A percentile compares a stretch with the other conserved stretches of the same genome.
Conservation (phyloP, 176 grass and related monocot species). For the Leersia perrieri region DNA sequence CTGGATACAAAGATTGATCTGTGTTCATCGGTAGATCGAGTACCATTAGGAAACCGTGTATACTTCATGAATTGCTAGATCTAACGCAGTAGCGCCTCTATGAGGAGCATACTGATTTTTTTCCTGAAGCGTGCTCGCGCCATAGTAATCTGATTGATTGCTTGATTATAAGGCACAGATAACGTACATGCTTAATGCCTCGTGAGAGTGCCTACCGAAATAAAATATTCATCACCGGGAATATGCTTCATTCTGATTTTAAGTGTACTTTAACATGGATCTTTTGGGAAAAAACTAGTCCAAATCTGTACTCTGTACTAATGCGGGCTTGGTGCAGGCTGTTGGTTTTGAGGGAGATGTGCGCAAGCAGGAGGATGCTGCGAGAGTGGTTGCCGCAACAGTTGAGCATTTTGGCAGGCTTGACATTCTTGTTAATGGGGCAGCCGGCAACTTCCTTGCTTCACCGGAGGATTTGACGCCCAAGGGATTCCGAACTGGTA, state of each 20-base stretch:
- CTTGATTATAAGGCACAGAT: background rate
- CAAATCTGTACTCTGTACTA: background rate
- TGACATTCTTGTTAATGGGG: conserved; percentile 91
- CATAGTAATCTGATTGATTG: background rate
- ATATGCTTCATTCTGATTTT: background rate
- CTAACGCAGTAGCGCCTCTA: background rate
- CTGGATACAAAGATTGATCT: background rate
- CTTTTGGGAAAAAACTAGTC: background rate
- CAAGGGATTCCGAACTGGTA: conserved; percentile 90
- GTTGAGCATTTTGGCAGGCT: conserved; percentile 67
- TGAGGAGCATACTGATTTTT: background rate
- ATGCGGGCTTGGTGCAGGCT: conserved; percentile 43
- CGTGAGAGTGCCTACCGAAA: background rate
- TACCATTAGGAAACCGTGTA: background rate
- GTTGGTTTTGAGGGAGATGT: conserved; percentile 92
- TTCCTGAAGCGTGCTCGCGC: background rate
- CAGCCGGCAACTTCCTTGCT: conserved; percentile 93
- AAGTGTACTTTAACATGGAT: background rate
- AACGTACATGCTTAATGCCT: background rate
- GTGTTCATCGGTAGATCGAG: background rate
- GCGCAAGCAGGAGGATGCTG: conserved; percentile 75
- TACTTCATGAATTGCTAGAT: background rate
- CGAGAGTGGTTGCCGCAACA: conserved; percentile 60
- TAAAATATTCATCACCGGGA: background rate
- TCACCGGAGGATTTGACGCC: conserved; percentile 91